Evolutionary conservation across 2,329 filamentous ascomycete genomes (phyloP), one percentile per base, ranked within the genome.

Genomic region (Corynespora cassiicola): DNA sequence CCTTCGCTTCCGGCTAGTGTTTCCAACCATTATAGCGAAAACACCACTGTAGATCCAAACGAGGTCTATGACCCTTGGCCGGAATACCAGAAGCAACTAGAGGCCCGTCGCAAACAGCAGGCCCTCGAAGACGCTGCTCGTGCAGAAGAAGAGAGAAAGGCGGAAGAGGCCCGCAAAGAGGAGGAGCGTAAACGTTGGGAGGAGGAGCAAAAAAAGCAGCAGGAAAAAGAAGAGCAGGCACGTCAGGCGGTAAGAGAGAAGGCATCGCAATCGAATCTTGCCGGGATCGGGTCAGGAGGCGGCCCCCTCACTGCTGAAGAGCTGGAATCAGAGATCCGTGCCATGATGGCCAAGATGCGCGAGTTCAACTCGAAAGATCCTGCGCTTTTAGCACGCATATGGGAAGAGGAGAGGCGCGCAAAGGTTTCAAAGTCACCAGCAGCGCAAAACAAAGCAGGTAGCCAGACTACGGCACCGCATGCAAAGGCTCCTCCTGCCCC

Each of bases 301-400:
- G 14, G 53, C 50, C 6, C 45, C 45, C 2, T 11, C 29, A n/a
- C n/a, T 12, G 52, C 53, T 7, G 66, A 66, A 23, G 66, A 65
- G 15, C 71, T 78, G 32, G 78, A 77, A 44, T 59, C 64, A 2
- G 74, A 80, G 50, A 78, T 81, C 61, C 73, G 75, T 39, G 66
- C 68, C 2, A 75, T 81, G 71, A 77, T 82, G 61, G 72, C 77
- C 22, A 80, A 77, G 50, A 81, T 83, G 77, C 70, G 78, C 24
- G 74, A 81, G 44, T 74, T 80, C 42, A 80, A 81, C 42, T 63
- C 65, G 17, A 75, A 76, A 51, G 77, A 83, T 48, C 80, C 80
- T 3, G 63, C 66, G 8, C 67, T 80, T 39, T 75, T 83, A 33
- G 74, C 77, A 16, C 73, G 72, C 49, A 71, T 83, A 7, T 81